Evolutionary conservation across 2,329 filamentous ascomycete species (phyloP), one percentile per base, ranked within the genome.

Genomic region (Pseudocercospora pini-densiflorae): DNA sequence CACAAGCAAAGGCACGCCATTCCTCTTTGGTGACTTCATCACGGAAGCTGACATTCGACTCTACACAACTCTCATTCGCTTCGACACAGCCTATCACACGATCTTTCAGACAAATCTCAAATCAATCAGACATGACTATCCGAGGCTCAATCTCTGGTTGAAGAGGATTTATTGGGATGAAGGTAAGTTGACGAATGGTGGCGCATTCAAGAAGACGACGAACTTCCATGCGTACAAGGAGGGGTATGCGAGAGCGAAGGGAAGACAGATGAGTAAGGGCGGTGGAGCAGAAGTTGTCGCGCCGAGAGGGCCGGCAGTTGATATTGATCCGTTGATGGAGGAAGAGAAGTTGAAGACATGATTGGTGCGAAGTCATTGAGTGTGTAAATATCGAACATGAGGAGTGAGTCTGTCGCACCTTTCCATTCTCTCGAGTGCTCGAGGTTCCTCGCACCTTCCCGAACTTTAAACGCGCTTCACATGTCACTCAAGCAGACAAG

Each of bases 71-170:
- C 86, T 93, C 57, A 82, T 91, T 68, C 88, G 90, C 2, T 92
- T 92, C 72, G 91, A 93, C 69, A 81, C 86, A 31, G 90, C 92
- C 73, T 96, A 96, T 76, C 91, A 96, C 61, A 92, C 95, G 81
- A 91, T 94, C 80, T 94, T 94, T 84, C 91, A 91, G 80, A 90
- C 88, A 71, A 90, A 90, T 67, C 73, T 89, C 19, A 87, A 85
- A 72, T 88, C 86, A 72, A 87, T 91, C 65, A 80, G 88, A 2
- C 82, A 88, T 70, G 87, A 89, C 71, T 90, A 88, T 69, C 82
- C 82, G 43, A 73, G 75, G 1, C 75, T 85, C 29, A 78, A 84
- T 66, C 76, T 77, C 31, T 85, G 83, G 83, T 73, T 83, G 68
- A 74, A 81, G 64, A 77, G 76, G 24, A 68, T 85, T 27, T 85